Evolutionary conservation across 78 protist species (phyloP).

Genomic region (Dictyostelium intermedium): DNA sequence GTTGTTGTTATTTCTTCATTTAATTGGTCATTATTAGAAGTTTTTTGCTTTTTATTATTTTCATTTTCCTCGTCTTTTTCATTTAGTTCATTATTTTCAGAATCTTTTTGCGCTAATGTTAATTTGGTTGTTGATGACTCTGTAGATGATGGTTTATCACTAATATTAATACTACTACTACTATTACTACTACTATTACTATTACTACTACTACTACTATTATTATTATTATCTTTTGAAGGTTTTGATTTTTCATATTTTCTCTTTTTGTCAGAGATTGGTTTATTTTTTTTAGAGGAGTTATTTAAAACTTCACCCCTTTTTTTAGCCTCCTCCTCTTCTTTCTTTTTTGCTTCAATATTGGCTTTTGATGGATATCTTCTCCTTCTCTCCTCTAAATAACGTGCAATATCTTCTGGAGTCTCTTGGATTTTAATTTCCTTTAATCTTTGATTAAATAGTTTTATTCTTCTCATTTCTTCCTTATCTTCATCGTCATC

Average conservation of each 20-base stretch:
- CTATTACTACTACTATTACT: too few species aligned
- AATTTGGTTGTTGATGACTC: neutral
- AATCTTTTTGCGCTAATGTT: neutral
- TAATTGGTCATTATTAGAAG: neutral
- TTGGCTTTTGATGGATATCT: constrained; percentile 49
- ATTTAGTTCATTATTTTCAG: neutral
- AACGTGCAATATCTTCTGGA: constrained; percentile 65
- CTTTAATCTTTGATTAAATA: constrained; percentile 60
- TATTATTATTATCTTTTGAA: neutral
- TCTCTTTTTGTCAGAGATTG: neutral
- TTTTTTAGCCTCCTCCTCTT: neutral
- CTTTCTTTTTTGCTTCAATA: constrained; percentile 14
- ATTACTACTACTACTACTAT: too few species aligned
- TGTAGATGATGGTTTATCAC: neutral
- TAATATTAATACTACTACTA: too few species aligned
- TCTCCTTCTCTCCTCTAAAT: constrained; percentile 69
- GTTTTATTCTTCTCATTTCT: constrained; percentile 49
- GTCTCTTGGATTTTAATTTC: constrained; percentile 56
- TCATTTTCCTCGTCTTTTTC: neutral
- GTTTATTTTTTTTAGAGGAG: neutral
- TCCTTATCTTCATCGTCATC: constrained; percentile 44
- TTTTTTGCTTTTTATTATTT: neutral
- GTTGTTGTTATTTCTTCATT: neutral
- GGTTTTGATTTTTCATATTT: neutral
- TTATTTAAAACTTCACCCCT: constrained; percentile 26